phyloP scores from a whole-genome alignment of 139 green algal genomes.

The Eudorina sp. region DNA sequence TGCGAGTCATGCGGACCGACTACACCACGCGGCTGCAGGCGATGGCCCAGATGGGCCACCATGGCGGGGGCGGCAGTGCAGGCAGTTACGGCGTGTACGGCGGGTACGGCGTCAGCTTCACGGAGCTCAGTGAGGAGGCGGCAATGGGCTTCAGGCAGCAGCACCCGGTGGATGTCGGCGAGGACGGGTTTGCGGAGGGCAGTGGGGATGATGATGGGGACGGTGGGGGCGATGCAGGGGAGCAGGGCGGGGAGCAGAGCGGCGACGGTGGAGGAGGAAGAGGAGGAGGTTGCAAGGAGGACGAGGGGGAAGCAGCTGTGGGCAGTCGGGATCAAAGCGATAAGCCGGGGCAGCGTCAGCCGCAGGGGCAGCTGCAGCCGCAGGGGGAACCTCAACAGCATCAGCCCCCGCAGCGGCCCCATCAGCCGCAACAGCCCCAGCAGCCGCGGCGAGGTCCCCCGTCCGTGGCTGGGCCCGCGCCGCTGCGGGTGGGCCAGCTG shows the following conservation, averaged over 20 bases:
- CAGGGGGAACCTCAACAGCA: not conserved
- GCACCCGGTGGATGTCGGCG: too few relatives aligned
- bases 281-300: not conserved
- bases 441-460: not conserved
- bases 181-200: too few relatives aligned
- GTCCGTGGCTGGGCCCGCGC: not conserved
- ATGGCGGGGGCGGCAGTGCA: not conserved
- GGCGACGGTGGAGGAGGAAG: not conserved
- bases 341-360: too few relatives aligned
- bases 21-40: conserved; percentile 50
- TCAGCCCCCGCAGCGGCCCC: not conserved
- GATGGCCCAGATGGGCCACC: not conserved
- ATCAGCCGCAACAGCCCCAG: not conserved
- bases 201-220: not conserved
- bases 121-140: too few relatives aligned
- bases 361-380: too few relatives aligned
- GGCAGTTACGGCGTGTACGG: too few relatives aligned
- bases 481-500: conserved; percentile 23
- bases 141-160: too few relatives aligned
- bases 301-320: too few relatives aligned
- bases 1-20: conserved; percentile 50
- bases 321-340: too few relatives aligned
- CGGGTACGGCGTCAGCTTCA: too few relatives aligned
- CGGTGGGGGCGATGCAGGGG: not conserved
- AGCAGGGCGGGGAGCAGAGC: not conserved